Base-by-base conservation (phyloP, 352 stramenopile species). In the Globisporangium uncinulatum region DNA sequence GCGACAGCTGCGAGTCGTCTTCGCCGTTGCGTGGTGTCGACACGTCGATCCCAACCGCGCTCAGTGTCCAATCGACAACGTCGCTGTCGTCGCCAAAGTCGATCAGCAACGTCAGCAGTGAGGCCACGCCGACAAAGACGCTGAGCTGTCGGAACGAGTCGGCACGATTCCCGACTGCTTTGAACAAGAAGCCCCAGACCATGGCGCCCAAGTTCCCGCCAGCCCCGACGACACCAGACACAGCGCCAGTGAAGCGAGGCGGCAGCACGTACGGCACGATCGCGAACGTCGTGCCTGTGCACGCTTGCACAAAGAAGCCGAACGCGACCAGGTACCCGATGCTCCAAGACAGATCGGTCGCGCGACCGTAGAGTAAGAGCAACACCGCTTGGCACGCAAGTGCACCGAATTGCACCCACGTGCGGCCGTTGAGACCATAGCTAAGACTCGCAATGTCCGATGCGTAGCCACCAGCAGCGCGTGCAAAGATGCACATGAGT, bases 401-500 rank as follows among this genome's bases (percentile, higher is more conserved):
- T 42, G 67, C 86, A 0, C 83, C 46, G 1, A 87, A 76, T 34
- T 98, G 93, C 19, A 79, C 71, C 1, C 54, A 51, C 37, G 97
- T 73, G 51, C 95, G 84, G 47, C 94, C 94, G 36, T 76, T 72
- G 84, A 98, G 97, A 51, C 78, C 86, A 42, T 80, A 87, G 32
- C 71, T 69, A 14, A 65, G 60, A 57, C 89, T 97, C 41, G 67
- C 62, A 19, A 83, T 66, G 61, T 98, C 94, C 47, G 83, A 96
- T 0, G 79, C 36, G 51, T 85, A 87, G 34, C 90, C 91, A 29
- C 93, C 89, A 17, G 94, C 52, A 20, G 86, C 87, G 53, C 92
- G 86, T 0, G 89, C 86, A 59, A 98, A 96, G 37, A 97, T 71
- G 68, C 96, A 97, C 87, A 97, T 97, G 63, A 95, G 83, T 6